Evolutionary conservation across 140 eudicot species (phyloP).

Genomic region (Flaveria floridana): DNA sequence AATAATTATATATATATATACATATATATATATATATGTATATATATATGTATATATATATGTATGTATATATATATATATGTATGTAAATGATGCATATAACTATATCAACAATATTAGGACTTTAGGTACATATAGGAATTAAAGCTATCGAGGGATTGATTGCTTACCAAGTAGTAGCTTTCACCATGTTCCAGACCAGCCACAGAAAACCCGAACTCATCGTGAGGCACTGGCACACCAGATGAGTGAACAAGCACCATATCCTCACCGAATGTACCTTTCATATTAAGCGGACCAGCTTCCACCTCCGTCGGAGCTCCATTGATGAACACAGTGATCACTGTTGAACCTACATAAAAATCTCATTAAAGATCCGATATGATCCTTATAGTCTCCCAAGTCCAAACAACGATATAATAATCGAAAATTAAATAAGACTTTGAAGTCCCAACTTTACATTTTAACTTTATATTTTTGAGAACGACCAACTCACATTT

Average conservation of each 20-base stretch:
- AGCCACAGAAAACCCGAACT: constrained; percentile 44
- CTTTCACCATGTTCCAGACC: constrained; percentile 83
- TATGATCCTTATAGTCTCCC: background rate
- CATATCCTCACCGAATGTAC: constrained; percentile 58
- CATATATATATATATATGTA: too few species aligned
- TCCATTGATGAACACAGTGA: constrained; percentile 88
- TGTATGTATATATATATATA: too few species aligned
- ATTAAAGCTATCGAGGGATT: background rate
- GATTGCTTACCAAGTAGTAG: constrained; percentile 72
- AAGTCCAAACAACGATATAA: background rate
- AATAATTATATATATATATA: background rate
- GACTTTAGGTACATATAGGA: background rate
- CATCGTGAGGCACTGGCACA: constrained; percentile 55
- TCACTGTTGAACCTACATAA: constrained; percentile 41
- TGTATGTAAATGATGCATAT: background rate
- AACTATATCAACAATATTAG: background rate
- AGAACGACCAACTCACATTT: too few species aligned
- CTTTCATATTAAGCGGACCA: constrained; percentile 66
- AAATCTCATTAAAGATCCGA: background rate
- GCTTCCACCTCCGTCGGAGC: constrained; percentile 71
- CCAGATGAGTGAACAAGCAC: constrained; percentile 76
- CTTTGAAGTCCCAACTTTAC: background rate
- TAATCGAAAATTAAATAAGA: background rate
- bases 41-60: too few species aligned
- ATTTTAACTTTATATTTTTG: too few species aligned